A percentile compares a stretch with the other conserved stretches of the same genome.
These are phyloP conservation scores for Sporothrix inflata DNA, from an alignment of 2,329 filamentous ascomycete species.

Conservation along the genomic window DNA sequence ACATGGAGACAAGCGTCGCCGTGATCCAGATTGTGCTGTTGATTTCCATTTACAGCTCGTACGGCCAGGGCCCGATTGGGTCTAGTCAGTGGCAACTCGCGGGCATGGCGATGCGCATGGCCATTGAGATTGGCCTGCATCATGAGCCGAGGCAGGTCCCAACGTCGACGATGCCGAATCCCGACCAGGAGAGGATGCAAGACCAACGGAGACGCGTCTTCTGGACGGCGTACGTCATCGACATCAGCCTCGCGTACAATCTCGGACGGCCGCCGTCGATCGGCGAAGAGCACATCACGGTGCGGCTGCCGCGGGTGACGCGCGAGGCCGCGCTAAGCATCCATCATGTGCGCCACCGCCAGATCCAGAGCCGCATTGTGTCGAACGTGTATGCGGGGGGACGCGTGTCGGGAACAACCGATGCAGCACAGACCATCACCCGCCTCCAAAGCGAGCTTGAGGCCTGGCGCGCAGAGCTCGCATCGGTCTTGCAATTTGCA, in stretches of 20 bases:
- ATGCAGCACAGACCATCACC: neutral
- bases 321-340: neutral
- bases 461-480: neutral
- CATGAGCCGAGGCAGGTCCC: neutral
- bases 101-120: neutral
- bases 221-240: neutral
- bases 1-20: neutral
- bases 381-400: neutral
- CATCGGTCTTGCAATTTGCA: neutral
- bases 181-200: neutral
- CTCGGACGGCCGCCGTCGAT: neutral
- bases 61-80: neutral
- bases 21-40: neutral
- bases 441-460: neutral
- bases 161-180: neutral
- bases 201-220: neutral
- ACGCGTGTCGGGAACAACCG: neutral
- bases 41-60: neutral
- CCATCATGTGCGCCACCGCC: neutral
- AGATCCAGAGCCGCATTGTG: neutral
- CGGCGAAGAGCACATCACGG: neutral
- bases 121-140: neutral
- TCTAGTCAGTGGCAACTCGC: neutral
- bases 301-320: neutral
- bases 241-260: neutral